phyloP scores from a whole-genome alignment of 179 eudicot species.

The Gypsophila paniculata region DNA sequence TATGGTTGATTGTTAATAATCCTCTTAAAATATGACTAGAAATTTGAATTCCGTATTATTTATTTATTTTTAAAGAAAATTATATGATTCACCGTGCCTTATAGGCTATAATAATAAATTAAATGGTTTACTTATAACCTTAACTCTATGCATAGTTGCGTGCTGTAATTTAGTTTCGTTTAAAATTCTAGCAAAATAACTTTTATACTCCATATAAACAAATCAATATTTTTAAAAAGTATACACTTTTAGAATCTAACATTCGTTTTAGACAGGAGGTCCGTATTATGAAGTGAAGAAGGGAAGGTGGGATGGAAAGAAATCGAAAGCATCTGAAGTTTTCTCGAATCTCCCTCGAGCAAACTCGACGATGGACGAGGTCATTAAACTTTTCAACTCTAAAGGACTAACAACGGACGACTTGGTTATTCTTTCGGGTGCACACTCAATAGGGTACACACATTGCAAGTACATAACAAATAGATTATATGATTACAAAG shows the following conservation, averaged over 20 bases:
- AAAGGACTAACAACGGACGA: conserved; percentile 63
- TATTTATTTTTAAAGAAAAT: too few species aligned
- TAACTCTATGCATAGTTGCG: too few species aligned
- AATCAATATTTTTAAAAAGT: neutral
- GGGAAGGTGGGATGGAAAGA: conserved; percentile 83
- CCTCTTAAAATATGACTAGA: too few species aligned
- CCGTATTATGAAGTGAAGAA: conserved; percentile 79
- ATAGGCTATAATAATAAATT: too few species aligned
- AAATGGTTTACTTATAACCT: too few species aligned
- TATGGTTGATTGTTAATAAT: too few species aligned
- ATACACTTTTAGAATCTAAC: neutral
- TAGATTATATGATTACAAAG: conserved; percentile 57
- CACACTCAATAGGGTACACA: conserved; percentile 79
- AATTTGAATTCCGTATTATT: too few species aligned
- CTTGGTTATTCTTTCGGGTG: conserved; percentile 77
- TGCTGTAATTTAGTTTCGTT: too few species aligned
- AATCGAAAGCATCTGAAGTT: conserved; percentile 60
- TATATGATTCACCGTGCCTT: too few species aligned
- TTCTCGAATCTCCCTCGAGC: conserved; percentile 52
- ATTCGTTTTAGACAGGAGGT: conserved; percentile 63
- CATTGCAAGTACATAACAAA: conserved; percentile 57
- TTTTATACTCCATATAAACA: too few species aligned
- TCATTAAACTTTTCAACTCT: conserved; percentile 56
- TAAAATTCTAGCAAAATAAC: too few species aligned
- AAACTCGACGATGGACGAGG: conserved; percentile 59